Conservation (phyloP, 2,329 filamentous ascomycete genomes). For the Xylariaceae sp. region DNA sequence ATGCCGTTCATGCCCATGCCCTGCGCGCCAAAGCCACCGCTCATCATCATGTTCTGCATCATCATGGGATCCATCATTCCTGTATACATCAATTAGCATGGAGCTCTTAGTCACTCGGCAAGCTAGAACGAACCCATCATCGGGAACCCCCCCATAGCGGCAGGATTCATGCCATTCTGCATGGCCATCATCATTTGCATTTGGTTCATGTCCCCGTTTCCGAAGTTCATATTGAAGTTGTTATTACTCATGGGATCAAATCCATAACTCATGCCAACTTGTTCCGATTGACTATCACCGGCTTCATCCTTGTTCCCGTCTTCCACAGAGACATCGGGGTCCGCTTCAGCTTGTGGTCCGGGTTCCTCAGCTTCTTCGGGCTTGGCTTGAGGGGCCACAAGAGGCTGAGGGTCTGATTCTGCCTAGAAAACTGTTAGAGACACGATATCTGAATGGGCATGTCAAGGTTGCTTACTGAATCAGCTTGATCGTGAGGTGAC, state of each 20-base stretch:
- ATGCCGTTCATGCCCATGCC: conserved; percentile 71
- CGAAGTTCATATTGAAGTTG: conserved; percentile 58
- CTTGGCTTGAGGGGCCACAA: conserved; percentile 14
- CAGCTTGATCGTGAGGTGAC: not conserved
- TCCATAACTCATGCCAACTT: conserved; percentile 28
- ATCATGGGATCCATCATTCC: conserved; percentile 83
- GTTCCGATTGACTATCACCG: conserved; percentile 30
- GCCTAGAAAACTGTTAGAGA: conserved; percentile 13
- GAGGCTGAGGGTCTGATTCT: conserved; percentile 7
- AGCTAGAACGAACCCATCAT: conserved; percentile 71
- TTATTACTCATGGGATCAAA: conserved; percentile 42
- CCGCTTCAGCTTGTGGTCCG: conserved; percentile 12
- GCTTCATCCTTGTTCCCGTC: conserved; percentile 29
- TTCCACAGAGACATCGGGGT: conserved; percentile 11
- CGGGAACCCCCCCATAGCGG: conserved; percentile 56
- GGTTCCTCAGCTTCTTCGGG: conserved; percentile 14
- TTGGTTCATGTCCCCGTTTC: conserved; percentile 65
- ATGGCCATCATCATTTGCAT: conserved; percentile 80
- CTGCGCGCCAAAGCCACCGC: conserved; percentile 67
- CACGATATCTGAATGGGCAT: not conserved
- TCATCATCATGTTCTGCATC: conserved; percentile 77
- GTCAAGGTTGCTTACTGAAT: conserved; percentile 7
- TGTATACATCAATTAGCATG: conserved; percentile 35
- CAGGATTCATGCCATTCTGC: conserved; percentile 62
- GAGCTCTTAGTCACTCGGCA: conserved; percentile 10